phyloP scores from a whole-genome alignment of 1,284 basidiomycete genomes.

The Rhodotorula glutinis region DNA sequence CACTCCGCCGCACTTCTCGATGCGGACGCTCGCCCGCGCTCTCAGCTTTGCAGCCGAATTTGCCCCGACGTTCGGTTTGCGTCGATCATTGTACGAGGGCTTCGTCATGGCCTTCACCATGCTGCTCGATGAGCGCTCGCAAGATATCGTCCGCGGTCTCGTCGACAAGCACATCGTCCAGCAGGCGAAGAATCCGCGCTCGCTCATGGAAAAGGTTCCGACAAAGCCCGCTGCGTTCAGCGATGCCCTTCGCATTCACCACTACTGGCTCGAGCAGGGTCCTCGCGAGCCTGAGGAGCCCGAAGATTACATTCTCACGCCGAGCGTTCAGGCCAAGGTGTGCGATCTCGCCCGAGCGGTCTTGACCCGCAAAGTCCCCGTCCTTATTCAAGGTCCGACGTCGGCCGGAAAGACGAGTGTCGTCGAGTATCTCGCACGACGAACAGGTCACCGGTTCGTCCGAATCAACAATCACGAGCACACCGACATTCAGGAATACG shows the following conservation, averaged over 20 bases:
- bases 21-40: slow-evolving; percentile 90
- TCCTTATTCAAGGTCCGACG: slow-evolving; percentile 96
- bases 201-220: slow-evolving; percentile 56
- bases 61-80: slow-evolving; percentile 70
- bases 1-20: slow-evolving; percentile 92
- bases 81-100: slow-evolving; percentile 91
- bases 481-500: slow-evolving; percentile 96
- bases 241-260: slow-evolving; percentile 67
- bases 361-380: slow-evolving; percentile 82
- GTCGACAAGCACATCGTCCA: slow-evolving; percentile 77
- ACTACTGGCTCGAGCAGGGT: slow-evolving; percentile 70
- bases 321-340: slow-evolving; percentile 93
- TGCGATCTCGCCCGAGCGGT: slow-evolving; percentile 89
- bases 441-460: slow-evolving; percentile 92
- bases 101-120: slow-evolving; percentile 97
- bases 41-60: slow-evolving; percentile 87
- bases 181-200: slow-evolving; percentile 74
- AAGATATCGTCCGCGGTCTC: slow-evolving; percentile 61
- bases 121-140: slow-evolving; percentile 65
- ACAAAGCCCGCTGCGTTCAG: slow-evolving; percentile 58
- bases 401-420: slow-evolving; percentile 97
- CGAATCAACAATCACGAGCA: slow-evolving; percentile 99
- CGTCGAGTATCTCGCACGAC: slow-evolving; percentile 88
- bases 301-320: slow-evolving; percentile 85
- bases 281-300: slow-evolving; percentile 64